Percentiles rank a stretch among this genome's conserved stretches.
These are phyloP conservation scores for Petasospora rhodanensis DNA, from an alignment of 1,139 yeast species.

Conservation along the genomic window DNA sequence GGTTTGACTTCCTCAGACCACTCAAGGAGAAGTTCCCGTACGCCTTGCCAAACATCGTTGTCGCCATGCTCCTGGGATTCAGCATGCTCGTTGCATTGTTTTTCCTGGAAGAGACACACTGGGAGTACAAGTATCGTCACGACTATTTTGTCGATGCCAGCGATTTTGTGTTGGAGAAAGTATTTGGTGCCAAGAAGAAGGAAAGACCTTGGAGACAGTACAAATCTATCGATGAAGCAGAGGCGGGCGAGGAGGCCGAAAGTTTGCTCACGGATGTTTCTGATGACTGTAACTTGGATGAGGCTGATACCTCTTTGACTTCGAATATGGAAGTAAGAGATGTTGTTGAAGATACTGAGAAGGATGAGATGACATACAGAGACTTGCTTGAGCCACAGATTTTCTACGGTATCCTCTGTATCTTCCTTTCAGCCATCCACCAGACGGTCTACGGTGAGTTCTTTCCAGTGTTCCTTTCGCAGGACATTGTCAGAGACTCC, in stretches of 20 bases:
- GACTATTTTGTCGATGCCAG: constrained; percentile 56
- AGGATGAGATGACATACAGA: constrained; percentile 27
- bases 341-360: constrained; percentile 16
- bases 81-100: constrained; percentile 34
- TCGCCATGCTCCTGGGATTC: constrained; percentile 35
- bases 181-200: constrained; percentile 32
- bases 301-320: no score
- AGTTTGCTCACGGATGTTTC: no score
- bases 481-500: constrained; percentile 32
- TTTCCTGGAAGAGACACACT: constrained; percentile 61
- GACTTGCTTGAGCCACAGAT: constrained; percentile 21
- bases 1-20: constrained; percentile 14
- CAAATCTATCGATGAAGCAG: background rate
- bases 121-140: constrained; percentile 34
- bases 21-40: constrained; percentile 47
- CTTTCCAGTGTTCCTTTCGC: constrained; percentile 54
- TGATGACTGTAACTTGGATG: no score
- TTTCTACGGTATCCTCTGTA: constrained; percentile 38
- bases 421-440: constrained; percentile 45
- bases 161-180: constrained; percentile 34
- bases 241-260: background rate
- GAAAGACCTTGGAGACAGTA: constrained; percentile 33
- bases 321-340: no score
- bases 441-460: constrained; percentile 54
- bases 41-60: constrained; percentile 56